A percentile compares a stretch with the other conserved stretches of the same genome.
Evolutionary conservation across 2,329 filamentous ascomycete genomes (phyloP).

Genomic region (Phoma sp.): DNA sequence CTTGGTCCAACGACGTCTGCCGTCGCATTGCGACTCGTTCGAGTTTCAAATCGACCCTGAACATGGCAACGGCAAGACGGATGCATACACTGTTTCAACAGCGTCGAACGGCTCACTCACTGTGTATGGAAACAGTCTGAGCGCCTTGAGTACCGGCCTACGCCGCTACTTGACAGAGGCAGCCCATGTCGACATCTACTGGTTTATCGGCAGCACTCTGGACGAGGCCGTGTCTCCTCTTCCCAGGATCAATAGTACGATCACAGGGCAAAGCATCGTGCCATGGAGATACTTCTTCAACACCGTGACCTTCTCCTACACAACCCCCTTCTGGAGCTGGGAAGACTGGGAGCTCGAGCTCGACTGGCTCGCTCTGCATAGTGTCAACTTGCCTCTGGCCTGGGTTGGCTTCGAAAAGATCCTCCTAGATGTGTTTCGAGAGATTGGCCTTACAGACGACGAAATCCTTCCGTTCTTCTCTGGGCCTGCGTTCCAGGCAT

Average conservation of each 20-base stretch:
- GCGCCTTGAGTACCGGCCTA: constrained; percentile 38
- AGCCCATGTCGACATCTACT: constrained; percentile 55
- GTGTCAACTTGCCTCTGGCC: constrained; percentile 59
- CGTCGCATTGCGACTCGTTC: constrained; percentile 25
- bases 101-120: constrained; percentile 21
- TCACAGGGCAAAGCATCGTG: constrained; percentile 52
- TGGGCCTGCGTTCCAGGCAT: constrained; percentile 60
- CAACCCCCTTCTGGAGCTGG: constrained; percentile 60
- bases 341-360: constrained; percentile 61
- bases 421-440: constrained; percentile 56
- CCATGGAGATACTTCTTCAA: constrained; percentile 61
- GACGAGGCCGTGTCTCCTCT: constrained; percentile 42
- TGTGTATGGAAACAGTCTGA: constrained; percentile 26
- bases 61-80: constrained; percentile 3
- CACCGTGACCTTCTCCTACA: constrained; percentile 61
- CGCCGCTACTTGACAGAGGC: constrained; percentile 53
- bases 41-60: constrained; percentile 22
- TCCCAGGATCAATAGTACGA: constrained; percentile 38
- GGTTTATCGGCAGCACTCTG: constrained; percentile 55
- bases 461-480: constrained; percentile 58
- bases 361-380: constrained; percentile 61
- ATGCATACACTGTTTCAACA: constrained; percentile 24
- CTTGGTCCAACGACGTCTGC: constrained; percentile 31
- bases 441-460: constrained; percentile 52
- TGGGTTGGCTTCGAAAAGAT: constrained; percentile 62